Conservation (phyloP, 2,329 filamentous ascomycete genomes). For the Parafenestella ontariensis region DNA sequence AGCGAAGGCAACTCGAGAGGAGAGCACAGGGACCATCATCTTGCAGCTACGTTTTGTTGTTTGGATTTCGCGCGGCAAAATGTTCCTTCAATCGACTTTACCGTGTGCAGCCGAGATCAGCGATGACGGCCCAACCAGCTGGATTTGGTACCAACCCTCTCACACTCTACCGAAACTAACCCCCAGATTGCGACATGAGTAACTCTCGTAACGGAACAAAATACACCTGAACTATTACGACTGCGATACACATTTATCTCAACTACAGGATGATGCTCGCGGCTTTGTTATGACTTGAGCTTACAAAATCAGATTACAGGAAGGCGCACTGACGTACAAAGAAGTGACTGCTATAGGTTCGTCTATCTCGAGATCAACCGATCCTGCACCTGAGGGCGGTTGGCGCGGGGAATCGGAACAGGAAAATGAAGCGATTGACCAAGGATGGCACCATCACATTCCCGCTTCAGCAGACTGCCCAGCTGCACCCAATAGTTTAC, state of each 20-base stretch:
- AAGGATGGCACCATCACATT: background rate
- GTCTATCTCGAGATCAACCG: background rate
- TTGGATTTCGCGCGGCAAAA: background rate
- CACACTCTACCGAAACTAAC: background rate
- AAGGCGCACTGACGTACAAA: background rate
- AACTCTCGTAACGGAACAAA: background rate
- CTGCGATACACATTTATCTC: too few species aligned
- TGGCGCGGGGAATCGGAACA: background rate
- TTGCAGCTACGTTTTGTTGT: background rate
- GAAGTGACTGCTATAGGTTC: background rate
- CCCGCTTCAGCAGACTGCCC: background rate
- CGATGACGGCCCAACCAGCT: background rate
- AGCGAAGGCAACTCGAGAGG: background rate
- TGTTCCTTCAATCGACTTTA: background rate
- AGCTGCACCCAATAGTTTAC: background rate
- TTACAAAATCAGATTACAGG: background rate
- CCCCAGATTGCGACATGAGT: constrained; percentile 2
- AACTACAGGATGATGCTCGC: background rate
- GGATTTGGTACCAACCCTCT: too few species aligned
- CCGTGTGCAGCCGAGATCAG: background rate
- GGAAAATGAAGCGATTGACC: background rate
- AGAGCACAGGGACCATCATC: background rate
- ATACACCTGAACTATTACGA: background rate
- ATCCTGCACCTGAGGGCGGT: background rate
- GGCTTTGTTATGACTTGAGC: background rate